Evolutionary conservation across 352 stramenopile genomes (phyloP), one percentile per base, ranked within the genome.

Genomic region (Phytophthora cactorum): DNA sequence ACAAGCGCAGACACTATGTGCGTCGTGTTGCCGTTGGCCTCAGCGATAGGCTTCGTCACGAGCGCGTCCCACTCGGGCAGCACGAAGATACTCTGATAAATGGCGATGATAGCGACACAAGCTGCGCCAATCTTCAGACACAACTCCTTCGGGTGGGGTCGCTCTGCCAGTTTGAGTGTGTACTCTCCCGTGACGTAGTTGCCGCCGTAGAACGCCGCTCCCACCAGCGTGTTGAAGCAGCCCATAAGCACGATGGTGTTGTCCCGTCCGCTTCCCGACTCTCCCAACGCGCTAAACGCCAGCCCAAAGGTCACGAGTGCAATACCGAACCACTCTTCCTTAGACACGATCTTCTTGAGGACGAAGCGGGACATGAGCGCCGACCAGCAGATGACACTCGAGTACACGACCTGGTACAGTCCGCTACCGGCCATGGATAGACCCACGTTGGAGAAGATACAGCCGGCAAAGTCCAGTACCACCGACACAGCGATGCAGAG

Each of bases 161-260:
- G 78, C 51, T 93, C 88, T 0, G 84, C 83, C 46, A 94, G 72
- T 68, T 91, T 91, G 41, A 96, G 74, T 47, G 84, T 92, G 71
- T 88, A 94, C 60, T 96, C 88, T 34, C 88, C 88, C 22, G 84
- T 81, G 28, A 96, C 88, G 53, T 96, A 96, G 73, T 94, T 96
- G 32, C 84, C 88, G 7, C 86, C 88, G 60, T 96, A 96, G 54
- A 94, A 96, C 2, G 81, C 88, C 1, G 88, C 88, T 2, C 84
- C 88, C 2, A 96, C 70, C 28, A 96, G 73, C 41, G 88, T 93
- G 61, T 96, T 90, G 57, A 94, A 77, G 55, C 86, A 94, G 34
- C 88, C 88, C 88, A 96, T 93, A 41, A 96, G 73, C 62, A 96
- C 88, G 9, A 92, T 61, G 17, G 86, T 75, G 51, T 77, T 80